Evolutionary conservation across 2,329 filamentous ascomycete genomes (phyloP).

Genomic region (Corynespora cassiicola): DNA sequence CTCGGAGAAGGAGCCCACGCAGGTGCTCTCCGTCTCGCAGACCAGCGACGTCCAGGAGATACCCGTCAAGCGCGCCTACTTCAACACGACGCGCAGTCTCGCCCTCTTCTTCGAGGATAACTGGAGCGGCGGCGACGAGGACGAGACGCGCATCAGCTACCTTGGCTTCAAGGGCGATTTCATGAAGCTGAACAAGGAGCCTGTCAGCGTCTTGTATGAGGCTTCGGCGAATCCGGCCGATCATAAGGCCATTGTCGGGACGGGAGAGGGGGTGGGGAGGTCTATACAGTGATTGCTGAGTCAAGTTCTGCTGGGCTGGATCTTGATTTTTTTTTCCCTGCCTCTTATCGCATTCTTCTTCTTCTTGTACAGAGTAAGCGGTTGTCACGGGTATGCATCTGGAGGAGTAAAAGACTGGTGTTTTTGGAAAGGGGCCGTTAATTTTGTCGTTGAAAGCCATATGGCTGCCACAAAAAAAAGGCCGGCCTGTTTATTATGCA

Average conservation of each 20-base stretch:
- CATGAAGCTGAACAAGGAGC: slow-evolving; percentile 83
- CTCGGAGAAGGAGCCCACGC: slow-evolving; percentile 72
- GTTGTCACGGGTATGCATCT: no score
- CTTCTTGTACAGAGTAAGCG: no score
- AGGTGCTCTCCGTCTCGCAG: slow-evolving; percentile 78
- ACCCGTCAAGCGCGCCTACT: slow-evolving; percentile 84
- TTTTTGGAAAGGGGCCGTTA: no score
- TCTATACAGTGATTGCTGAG: slow-evolving; percentile 37
- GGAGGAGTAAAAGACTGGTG: no score
- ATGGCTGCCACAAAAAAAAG: no score
- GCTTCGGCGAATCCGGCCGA: slow-evolving; percentile 90
- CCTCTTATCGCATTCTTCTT: no score
- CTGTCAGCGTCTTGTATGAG: slow-evolving; percentile 89
- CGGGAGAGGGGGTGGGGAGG: slow-evolving; percentile 43
- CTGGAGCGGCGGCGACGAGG: slow-evolving; percentile 77
- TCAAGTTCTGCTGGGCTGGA: not conserved
- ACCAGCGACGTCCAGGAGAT: slow-evolving; percentile 86
- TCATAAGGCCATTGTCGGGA: slow-evolving; percentile 65
- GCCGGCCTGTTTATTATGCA: no score
- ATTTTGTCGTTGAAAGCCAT: no score
- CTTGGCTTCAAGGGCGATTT: slow-evolving; percentile 94
- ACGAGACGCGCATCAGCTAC: slow-evolving; percentile 80
- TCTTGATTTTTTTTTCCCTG: no score
- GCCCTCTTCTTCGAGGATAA: slow-evolving; percentile 93
- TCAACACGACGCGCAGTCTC: slow-evolving; percentile 83